A percentile compares a stretch with the other conserved stretches of the same genome.
Conservation (phyloP, 768 basidiomycete genomes). For the Ramaria sp. region DNA sequence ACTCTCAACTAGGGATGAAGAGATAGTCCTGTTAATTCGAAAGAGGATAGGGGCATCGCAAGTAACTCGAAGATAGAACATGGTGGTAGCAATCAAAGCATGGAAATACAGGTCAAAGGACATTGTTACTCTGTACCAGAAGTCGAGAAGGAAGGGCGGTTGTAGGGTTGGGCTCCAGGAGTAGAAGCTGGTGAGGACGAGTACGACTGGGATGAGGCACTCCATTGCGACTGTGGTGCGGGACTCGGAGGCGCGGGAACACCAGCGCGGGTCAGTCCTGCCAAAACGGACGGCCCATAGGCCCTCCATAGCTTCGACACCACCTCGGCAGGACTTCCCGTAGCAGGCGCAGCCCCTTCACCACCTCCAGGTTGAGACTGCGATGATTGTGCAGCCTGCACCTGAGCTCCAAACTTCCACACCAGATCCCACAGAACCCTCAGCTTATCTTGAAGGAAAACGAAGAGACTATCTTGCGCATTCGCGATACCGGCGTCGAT, state of each 20-base stretch:
- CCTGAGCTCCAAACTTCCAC: slow-evolving; percentile 33
- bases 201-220: not conserved
- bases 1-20: too few species aligned
- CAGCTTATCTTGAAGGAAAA: slow-evolving; percentile 45
- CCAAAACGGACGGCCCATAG: slow-evolving; percentile 30
- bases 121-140: not conserved
- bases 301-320: slow-evolving; percentile 29
- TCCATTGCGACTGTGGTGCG: not conserved
- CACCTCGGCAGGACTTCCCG: slow-evolving; percentile 22
- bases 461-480: slow-evolving; percentile 40
- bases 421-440: slow-evolving; percentile 36
- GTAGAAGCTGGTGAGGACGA: not conserved
- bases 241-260: slow-evolving; percentile 9
- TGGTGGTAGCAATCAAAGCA: too few species aligned
- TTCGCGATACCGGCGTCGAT: slow-evolving; percentile 49
- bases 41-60: too few species aligned
- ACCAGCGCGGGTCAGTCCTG: slow-evolving; percentile 15
- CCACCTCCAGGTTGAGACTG: slow-evolving; percentile 10
- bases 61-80: too few species aligned
- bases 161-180: not conserved
- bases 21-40: too few species aligned
- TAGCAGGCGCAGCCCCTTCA: slow-evolving; percentile 16
- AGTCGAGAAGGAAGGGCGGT: not conserved
- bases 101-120: too few species aligned
- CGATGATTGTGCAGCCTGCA: slow-evolving; percentile 16